Percentiles rank a stretch among this genome's conserved stretches.
Conservation (phyloP, 2,329 filamentous ascomycete genomes). For the Cephalotrichum gorgonifer region DNA sequence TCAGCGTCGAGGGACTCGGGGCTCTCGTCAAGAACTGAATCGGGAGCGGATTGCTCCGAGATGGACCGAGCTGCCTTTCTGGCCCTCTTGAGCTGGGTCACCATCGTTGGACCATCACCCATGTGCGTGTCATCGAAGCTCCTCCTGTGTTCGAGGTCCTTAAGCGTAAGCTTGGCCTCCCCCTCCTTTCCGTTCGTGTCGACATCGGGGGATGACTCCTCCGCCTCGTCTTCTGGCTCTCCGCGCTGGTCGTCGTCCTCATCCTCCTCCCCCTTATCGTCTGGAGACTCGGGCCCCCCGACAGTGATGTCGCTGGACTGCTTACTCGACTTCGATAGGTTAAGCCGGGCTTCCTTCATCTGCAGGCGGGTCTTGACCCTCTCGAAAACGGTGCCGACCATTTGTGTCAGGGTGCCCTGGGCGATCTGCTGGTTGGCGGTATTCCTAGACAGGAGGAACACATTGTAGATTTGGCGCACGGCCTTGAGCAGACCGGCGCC, state of each 20-base stretch:
- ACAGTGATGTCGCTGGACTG: slow-evolving; percentile 42
- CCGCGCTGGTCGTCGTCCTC: slow-evolving; percentile 19
- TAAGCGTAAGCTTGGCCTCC: slow-evolving; percentile 47
- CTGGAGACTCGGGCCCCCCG: slow-evolving; percentile 31
- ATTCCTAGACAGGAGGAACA: slow-evolving; percentile 90
- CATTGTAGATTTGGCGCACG: slow-evolving; percentile 96
- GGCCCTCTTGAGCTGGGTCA: slow-evolving; percentile 46
- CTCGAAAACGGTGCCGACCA: slow-evolving; percentile 98
- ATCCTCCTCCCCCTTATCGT: slow-evolving; percentile 20
- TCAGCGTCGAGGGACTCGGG: slow-evolving; percentile 57
- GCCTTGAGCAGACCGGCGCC: slow-evolving; percentile 93
- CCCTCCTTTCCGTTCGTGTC: slow-evolving; percentile 20
- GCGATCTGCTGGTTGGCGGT: slow-evolving; percentile 94
- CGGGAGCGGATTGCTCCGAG: slow-evolving; percentile 44
- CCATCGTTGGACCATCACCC: slow-evolving; percentile 57
- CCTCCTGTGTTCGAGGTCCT: slow-evolving; percentile 57
- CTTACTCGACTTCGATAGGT: slow-evolving; percentile 39
- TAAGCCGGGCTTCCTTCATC: slow-evolving; percentile 71
- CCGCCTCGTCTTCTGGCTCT: slow-evolving; percentile 20
- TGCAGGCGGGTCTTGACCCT: slow-evolving; percentile 78
- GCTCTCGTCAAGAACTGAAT: slow-evolving; percentile 43
- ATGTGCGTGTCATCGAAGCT: slow-evolving; percentile 59
- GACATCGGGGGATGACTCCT: slow-evolving; percentile 12
- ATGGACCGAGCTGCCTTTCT: slow-evolving; percentile 30
- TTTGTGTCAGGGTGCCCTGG: slow-evolving; percentile 92